Evolutionary conservation across 352 stramenopile species (phyloP), one percentile per base, ranked within the genome.

Genomic region (Phytopythium chamaehyphon): DNA sequence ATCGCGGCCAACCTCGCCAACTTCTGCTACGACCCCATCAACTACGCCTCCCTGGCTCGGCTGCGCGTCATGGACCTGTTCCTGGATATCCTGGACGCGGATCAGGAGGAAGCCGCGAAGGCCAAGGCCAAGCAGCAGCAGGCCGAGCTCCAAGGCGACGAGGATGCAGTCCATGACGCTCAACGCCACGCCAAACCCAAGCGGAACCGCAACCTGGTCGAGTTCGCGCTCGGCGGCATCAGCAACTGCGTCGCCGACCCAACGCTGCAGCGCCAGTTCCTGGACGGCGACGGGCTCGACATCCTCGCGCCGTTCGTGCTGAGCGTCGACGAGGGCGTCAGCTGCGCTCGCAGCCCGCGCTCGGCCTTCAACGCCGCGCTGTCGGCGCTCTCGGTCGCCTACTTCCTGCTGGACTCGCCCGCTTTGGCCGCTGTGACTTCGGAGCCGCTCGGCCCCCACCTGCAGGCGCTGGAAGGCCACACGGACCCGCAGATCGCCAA

Each of bases 1-100:
- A 73, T 90, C 33, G 61, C 88, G 35, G 83, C 83, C 8, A 82
- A 94, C 52, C 54, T 94, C 28, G 81, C 75, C 57, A 94, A 94
- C 37, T 94, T 94, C 38, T 74, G 76, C 18, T 94, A 94, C 61
- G 83, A 92, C 55, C 83, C 83, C 21, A 90, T 94, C 63, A 94
- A 94, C 51, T 94, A 80, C 54, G 64, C 39, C 8, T 70, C 70
- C 16, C 49, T 92, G n/a, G 24, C 48, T 24, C 61, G 66, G 50
- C 69, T 94, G 15, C 67, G 73, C 42, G 57, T 88, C 53, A 76
- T 91, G 55, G 74, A 89, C 39, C 54, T 94, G 28, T 94, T 92
- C 51, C 75, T 92, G 28, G 79, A 90, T 50, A 76, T 88, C 53
- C 51, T 90, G 5, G 64, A 77, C 59, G 71, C 59, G 15, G 74